Percentiles rank a stretch among this genome's conserved stretches.
phyloP scores from a whole-genome alignment of 1,284 basidiomycete genomes.

The Sanguinoderma infundibulare region DNA sequence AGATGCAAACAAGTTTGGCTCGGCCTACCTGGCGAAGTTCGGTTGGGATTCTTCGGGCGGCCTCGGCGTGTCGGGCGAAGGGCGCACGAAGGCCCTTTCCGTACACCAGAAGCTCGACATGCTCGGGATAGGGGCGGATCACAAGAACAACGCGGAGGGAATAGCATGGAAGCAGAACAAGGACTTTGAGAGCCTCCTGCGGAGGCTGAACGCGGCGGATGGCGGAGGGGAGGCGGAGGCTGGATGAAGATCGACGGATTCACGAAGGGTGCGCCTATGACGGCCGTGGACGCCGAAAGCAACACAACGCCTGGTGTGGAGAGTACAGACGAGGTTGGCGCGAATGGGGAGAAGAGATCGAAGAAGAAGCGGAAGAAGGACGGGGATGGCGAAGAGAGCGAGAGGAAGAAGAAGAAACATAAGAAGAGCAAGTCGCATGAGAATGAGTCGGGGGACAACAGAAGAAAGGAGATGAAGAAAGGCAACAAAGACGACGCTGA shows the following conservation, averaged over 20 bases:
- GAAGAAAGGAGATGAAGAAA: conserved; percentile 17
- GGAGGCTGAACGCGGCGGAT: conserved; percentile 54
- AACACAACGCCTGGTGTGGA: not conserved
- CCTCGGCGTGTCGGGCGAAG: conserved; percentile 69
- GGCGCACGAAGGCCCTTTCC: conserved; percentile 70
- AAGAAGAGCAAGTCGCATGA: conserved; percentile 31
- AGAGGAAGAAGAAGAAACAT: conserved; percentile 35
- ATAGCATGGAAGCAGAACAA: conserved; percentile 84
- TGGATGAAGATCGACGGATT: conserved; percentile 35
- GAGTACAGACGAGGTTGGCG: not conserved
- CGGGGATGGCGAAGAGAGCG: conserved; percentile 31
- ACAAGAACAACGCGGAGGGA: conserved; percentile 65
- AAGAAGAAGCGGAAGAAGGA: conserved; percentile 35
- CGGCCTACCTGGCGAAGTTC: conserved; percentile 77
- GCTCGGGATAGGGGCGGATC: conserved; percentile 78
- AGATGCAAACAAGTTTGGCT: conserved; percentile 83
- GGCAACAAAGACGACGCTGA: too few relatives aligned
- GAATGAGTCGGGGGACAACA: conserved; percentile 23
- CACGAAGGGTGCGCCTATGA: conserved; percentile 7
- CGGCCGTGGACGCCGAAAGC: not conserved
- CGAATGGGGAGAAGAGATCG: conserved; percentile 27
- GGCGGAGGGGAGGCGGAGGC: conserved; percentile 23
- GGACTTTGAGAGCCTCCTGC: conserved; percentile 74
- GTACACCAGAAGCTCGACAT: conserved; percentile 82
- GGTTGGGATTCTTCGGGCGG: conserved; percentile 80